Base-by-base conservation (phyloP, 2,329 filamentous ascomycete species). In the Ceratocystis smalleyi region DNA sequence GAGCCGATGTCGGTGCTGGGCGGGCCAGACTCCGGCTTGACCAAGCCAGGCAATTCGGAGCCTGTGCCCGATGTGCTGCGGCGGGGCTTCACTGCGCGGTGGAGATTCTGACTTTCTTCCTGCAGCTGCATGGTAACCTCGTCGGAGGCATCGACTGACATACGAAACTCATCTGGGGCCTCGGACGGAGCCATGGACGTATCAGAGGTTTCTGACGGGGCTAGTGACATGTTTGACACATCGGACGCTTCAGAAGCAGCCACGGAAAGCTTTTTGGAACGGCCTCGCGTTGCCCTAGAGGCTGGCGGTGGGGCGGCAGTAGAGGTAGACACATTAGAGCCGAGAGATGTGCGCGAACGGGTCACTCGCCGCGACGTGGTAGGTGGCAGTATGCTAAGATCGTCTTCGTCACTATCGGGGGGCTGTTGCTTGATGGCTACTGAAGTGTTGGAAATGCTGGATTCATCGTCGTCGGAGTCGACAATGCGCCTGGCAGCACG, bases 401-500 rank as follows among this genome's bases (percentile, higher is more conserved):
- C 62, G n/a, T 64, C 62, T 15, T 64, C 62, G 2, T 64, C 62
- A 27, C 63, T 61, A 22, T 55, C n/a, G 27, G 32, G 60, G 27
- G 35, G 32, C 51, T 65, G 59, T 35, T 55, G 57, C 19, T 62
- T 54, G 45, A 55, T 59, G 43, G 63, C 62, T 15, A 62, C 63
- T 2, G 65, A 64, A 32, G 49, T 59, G 45, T 69, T 73, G 51
- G 72, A 76, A 62, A 82, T 79, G 70, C 82, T 78, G 67, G 80
- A 77, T 69, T 82, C 77, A 47, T 79, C 75, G 66, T 95, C 89
- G 51, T 92, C 89, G 7, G 85, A 90, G 59, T 95, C 80, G 61
- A 87, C 83, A 69, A 85, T 87, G 70, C 86, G 65, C 35, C 65
- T 62, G 30, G 62, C 62, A 74, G 70, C 75, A 70, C 63, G 74